Base-by-base conservation (phyloP, 345 rosid genomes). In the Bruguiera parviflora region DNA sequence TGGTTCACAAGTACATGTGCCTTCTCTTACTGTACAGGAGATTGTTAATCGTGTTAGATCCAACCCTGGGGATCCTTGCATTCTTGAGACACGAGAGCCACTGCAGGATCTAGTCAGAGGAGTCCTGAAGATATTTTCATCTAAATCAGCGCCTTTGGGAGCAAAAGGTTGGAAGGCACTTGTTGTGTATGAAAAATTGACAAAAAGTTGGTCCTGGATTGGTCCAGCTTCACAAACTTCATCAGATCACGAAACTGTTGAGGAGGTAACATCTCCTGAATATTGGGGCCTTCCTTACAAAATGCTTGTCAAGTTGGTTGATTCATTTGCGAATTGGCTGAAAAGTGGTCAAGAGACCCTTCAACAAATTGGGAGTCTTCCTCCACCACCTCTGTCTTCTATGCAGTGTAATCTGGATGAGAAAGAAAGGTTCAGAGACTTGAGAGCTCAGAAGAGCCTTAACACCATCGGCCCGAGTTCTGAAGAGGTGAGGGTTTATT, bases 91-190 rank as follows among this genome's bases (percentile, higher is more conserved):
- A 24, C 99, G 89, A 77, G 99, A 92, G 79, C 97, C 97, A 6
- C 97, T 96, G 70, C 91, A 90, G 70, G 99, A 96, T 85, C 83
- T 96, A 81, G 82, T 96, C 53, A 88, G 96, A 84, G 99, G 99
- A 72, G 97, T 87, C 70, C 85, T 96, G 75, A 96, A 88, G 84
- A 92, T 89, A 76, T 88, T 86, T 79, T 84, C 92, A 59, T 92
- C 99, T 0, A 96, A 82, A 78, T 86, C 99, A 52, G 97, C 98
- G 19, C 96, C 99, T 73, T 79, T 92, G 64, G 99, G 99, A 69
- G 98, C 93, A 56, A 96, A 96, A 75, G 92, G 92, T 72, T 96
- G 99, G 99, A 96, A 89, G 83, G 82, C 89, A 6, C 99, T 96
- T 63, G 97, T 85, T 58, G 81, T 79, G 63, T 96, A 78, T 71